Percentiles rank a stretch among this genome's conserved stretches.
Conservation (phyloP, 2,329 filamentous ascomycete species). For the Microsporum canis region DNA sequence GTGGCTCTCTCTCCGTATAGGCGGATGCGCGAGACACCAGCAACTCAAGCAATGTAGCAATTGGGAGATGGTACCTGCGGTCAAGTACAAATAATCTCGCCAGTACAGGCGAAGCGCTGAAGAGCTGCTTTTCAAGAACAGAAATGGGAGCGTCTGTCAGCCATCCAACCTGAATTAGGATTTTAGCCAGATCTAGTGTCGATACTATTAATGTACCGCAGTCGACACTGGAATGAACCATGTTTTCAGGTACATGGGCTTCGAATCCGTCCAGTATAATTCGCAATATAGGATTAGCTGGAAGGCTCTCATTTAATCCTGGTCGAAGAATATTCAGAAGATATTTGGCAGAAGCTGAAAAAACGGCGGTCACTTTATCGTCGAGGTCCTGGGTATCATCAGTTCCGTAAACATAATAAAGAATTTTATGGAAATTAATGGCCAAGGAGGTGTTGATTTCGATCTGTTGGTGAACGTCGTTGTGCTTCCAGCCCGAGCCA, state of each 20-base stretch:
- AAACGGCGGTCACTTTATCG: constrained; percentile 47
- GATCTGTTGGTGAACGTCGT: constrained; percentile 54
- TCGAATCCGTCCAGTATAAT: constrained; percentile 55
- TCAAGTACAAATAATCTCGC: constrained; percentile 64
- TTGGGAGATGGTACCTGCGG: constrained; percentile 53
- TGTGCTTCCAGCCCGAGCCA: constrained; percentile 75
- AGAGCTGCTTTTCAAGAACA: constrained; percentile 64
- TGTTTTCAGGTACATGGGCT: neutral
- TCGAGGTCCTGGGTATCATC: constrained; percentile 46
- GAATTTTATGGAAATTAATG: constrained; percentile 57
- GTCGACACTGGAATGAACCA: neutral
- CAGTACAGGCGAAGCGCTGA: constrained; percentile 66
- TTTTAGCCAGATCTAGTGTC: constrained; percentile 55
- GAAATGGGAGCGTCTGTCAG: constrained; percentile 52
- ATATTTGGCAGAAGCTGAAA: constrained; percentile 63
- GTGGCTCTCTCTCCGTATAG: constrained; percentile 56
- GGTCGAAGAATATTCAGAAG: constrained; percentile 67
- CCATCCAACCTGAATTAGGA: constrained; percentile 58
- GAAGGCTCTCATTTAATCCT: constrained; percentile 55
- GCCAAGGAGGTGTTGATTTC: constrained; percentile 58
- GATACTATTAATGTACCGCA: constrained; percentile 51
- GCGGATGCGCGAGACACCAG: constrained; percentile 60
- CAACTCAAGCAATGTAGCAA: constrained; percentile 59
- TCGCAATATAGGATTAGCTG: constrained; percentile 64
- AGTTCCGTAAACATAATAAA: constrained; percentile 63